Base-by-base conservation (phyloP, 495 filamentous ascomycete genomes). In the Xylaria curta region DNA sequence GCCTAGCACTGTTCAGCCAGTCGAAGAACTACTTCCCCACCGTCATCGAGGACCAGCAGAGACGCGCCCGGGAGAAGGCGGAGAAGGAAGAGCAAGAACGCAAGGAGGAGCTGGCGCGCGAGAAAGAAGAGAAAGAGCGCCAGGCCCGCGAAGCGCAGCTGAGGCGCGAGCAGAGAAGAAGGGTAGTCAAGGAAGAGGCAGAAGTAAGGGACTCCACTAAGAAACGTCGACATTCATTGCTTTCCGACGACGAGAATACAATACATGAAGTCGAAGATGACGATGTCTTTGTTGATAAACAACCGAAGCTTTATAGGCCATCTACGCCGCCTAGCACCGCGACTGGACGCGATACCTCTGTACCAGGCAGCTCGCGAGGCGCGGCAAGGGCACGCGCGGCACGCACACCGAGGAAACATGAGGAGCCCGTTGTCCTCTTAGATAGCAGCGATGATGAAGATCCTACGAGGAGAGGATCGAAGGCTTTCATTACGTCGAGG, bases 1-100 rank as follows among this genome's bases (percentile, higher is more conserved):
- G 82, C 13, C 72, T 87, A 8, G 86, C 90, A 24, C 87, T 94
- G 54, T 95, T 94, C 75, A 88, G 88, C 44, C 89, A 89, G 36
- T 89, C 90, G 17, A 86, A 87, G 64, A 88, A 92, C 69, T 86
- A 88, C 1, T 92, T 91, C 72, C 81, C 83, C 15, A 85, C 89
- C 53, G 86, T 89, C 46, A 69, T 91, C 28, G 86, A 88, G 44
- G 89, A 92, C 26, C 81, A 87, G 59, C 78, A 86, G 62, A 79
- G 78, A 67, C 63, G 80, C 69, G 70, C 79, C 61, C 59, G 79
- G 78, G 76, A 83, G 73, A 77, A 79, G 66, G 69, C 66, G 1
- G 76, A 75, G 62, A 75, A 78, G 60, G 70, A 69, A 59, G 81
- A 81, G 58, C 60, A 67, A 46, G 72, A 77, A 33, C 66, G 66